phyloP scores from a whole-genome alignment of 257 asterid species.

The Schizonepeta tenuifolia region DNA sequence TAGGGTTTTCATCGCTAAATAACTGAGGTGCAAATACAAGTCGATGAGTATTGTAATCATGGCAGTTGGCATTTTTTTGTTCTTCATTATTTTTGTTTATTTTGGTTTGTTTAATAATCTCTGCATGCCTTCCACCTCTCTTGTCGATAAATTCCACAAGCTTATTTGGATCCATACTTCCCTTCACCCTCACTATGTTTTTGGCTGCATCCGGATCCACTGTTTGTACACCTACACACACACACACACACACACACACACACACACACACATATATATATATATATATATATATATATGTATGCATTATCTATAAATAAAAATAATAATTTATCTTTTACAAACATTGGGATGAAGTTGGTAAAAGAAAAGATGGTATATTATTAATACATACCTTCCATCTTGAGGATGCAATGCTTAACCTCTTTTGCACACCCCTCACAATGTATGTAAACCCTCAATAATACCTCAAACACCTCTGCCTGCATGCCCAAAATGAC shows the following conservation, averaged over 20 bases:
- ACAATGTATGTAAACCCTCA: conserved; percentile 66
- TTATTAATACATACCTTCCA: conserved; percentile 55
- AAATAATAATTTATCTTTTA: not conserved
- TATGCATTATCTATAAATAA: not conserved
- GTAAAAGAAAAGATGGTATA: not conserved
- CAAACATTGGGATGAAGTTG: not conserved
- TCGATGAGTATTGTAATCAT: conserved; percentile 31
- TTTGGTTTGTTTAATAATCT: conserved; percentile 45
- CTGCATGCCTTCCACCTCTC: conserved; percentile 57
- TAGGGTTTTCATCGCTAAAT: conserved; percentile 89
- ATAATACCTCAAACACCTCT: conserved; percentile 52
- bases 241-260: too few relatives aligned
- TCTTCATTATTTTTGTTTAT: not conserved
- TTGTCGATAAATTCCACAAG: conserved; percentile 57
- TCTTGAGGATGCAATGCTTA: conserved; percentile 57
- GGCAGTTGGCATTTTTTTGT: not conserved
- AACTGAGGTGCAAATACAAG: conserved; percentile 59
- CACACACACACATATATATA: too few relatives aligned
- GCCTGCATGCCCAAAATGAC: conserved; percentile 33
- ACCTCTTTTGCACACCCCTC: conserved; percentile 73
- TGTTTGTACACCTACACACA: conserved; percentile 54
- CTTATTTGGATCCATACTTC: conserved; percentile 59
- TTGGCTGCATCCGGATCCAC: conserved; percentile 57
- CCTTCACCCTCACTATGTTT: conserved; percentile 64
- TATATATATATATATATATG: not conserved